phyloP scores from a whole-genome alignment of 176 grass and related monocot species.

The Avena insularis region DNA sequence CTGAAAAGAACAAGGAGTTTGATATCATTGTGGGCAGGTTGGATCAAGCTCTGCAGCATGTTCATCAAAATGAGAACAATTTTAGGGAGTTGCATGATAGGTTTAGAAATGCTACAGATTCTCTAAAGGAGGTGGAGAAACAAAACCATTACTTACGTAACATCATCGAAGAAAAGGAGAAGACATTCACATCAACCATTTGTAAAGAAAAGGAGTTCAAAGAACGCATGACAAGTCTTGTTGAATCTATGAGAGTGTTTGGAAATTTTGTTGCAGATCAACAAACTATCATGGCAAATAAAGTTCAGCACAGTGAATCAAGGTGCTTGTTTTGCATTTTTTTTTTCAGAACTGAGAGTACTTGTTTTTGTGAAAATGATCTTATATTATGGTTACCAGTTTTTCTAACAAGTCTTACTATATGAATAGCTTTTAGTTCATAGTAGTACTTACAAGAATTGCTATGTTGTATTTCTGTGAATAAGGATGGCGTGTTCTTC shows the following conservation, averaged over 20 bases:
- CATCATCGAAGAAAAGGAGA: constrained; percentile 59
- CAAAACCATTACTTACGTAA: constrained; percentile 47
- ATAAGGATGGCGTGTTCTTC: background rate
- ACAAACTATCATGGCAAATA: constrained; percentile 46
- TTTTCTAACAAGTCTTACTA: constrained; percentile 8
- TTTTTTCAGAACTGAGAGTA: background rate
- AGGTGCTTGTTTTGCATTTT: constrained; percentile 55
- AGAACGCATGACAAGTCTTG: constrained; percentile 39
- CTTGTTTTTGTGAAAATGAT: constrained; percentile 21
- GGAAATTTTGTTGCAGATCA: constrained; percentile 39
- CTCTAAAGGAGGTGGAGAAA: constrained; percentile 50
- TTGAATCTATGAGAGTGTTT: constrained; percentile 50
- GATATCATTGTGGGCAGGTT: constrained; percentile 43
- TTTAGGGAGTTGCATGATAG: constrained; percentile 45
- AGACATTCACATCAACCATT: constrained; percentile 39
- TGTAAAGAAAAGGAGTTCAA: constrained; percentile 49
- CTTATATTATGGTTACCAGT: constrained; percentile 16
- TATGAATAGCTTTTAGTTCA: constrained; percentile 28
- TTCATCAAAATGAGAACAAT: constrained; percentile 43
- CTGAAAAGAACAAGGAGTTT: constrained; percentile 50
- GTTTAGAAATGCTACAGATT: constrained; percentile 34
- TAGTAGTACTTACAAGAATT: background rate
- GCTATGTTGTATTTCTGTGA: constrained; percentile 17
- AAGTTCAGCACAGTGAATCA: constrained; percentile 53
- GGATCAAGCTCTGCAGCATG: constrained; percentile 54